A percentile compares a stretch with the other conserved stretches of the same genome.
Evolutionary conservation across 331 rosid genomes (phyloP).

Genomic region (Acacia concinna): DNA sequence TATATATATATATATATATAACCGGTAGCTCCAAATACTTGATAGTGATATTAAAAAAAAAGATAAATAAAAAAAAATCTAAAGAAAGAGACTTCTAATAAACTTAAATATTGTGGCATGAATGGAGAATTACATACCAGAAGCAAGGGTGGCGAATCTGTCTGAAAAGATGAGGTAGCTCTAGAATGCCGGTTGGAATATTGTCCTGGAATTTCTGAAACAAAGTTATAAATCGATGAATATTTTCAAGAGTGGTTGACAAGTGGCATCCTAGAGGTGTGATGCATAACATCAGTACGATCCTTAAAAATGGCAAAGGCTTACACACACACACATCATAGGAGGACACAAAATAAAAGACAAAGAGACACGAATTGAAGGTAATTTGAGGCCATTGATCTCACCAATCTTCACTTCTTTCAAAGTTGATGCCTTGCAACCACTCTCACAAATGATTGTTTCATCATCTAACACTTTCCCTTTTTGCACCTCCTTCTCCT

Average conservation of each 20-base stretch:
- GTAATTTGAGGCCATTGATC: constrained; percentile 7
- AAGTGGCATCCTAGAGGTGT: neutral
- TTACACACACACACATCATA: neutral
- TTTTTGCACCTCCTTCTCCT: neutral
- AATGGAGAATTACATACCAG: constrained; percentile 11
- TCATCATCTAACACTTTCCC: constrained; percentile 8
- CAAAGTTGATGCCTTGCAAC: constrained; percentile 33
- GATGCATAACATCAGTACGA: neutral
- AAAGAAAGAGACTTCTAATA: neutral
- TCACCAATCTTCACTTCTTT: constrained; percentile 23
- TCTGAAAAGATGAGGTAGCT: constrained; percentile 26
- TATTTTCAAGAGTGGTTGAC: neutral
- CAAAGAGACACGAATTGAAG: neutral
- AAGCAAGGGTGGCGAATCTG: constrained; percentile 34
- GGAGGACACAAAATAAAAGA: neutral
- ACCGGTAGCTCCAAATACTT: no score
- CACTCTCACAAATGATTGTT: constrained; percentile 18
- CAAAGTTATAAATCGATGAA: neutral
- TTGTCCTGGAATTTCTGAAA: neutral
- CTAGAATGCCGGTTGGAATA: constrained; percentile 41
- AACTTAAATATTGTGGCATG: neutral
- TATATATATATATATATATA: no score
- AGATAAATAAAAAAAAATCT: neutral
- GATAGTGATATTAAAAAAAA: neutral
- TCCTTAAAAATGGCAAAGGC: neutral